A percentile compares a stretch with the other conserved stretches of the same genome.
Evolutionary conservation across 164 flowering plant species (phyloP).

Genomic region (Magnolia changhungtana): DNA sequence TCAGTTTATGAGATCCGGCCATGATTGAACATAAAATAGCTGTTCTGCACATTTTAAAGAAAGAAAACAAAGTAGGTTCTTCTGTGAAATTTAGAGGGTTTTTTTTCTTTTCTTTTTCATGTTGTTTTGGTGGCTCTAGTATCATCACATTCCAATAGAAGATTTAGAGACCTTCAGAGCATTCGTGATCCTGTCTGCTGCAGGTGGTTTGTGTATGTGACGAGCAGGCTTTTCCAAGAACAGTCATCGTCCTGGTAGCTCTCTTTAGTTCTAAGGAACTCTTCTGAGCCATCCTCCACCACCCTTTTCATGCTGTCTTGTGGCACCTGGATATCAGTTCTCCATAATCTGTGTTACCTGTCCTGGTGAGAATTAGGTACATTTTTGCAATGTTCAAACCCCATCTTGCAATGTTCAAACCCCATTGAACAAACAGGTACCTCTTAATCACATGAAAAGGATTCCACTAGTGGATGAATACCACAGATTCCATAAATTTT

Average conservation of each 20-base stretch:
- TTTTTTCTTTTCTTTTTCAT: too few relatives aligned
- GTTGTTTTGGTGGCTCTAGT: too few relatives aligned
- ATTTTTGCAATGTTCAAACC: slow-evolving; percentile 78
- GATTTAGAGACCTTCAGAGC: slow-evolving; percentile 41
- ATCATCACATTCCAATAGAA: slow-evolving; percentile 8
- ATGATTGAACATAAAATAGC: too few relatives aligned
- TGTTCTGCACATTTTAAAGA: too few relatives aligned
- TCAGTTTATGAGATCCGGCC: too few relatives aligned
- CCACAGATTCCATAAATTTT: too few relatives aligned
- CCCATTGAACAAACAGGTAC: slow-evolving; percentile 60
- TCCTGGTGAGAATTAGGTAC: slow-evolving; percentile 75
- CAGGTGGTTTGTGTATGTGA: slow-evolving; percentile 36
- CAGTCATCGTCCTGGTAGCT: slow-evolving; percentile 65
- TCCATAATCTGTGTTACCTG: slow-evolving; percentile 86
- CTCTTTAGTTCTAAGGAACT: slow-evolving; percentile 57
- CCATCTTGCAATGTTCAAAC: slow-evolving; percentile 45
- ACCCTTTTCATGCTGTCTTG: slow-evolving; percentile 67
- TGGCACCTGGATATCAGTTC: slow-evolving; percentile 81
- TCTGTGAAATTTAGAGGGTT: too few relatives aligned
- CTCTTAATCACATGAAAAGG: slow-evolving; percentile 24
- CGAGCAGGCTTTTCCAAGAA: slow-evolving; percentile 68
- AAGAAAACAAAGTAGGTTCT: too few relatives aligned
- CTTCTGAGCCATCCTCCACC: slow-evolving; percentile 64
- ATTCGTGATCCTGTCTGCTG: slow-evolving; percentile 51
- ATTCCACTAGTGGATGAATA: too few relatives aligned